phyloP scores from a whole-genome alignment of 2,329 filamentous ascomycete genomes.

The Ramularia endophylla region DNA sequence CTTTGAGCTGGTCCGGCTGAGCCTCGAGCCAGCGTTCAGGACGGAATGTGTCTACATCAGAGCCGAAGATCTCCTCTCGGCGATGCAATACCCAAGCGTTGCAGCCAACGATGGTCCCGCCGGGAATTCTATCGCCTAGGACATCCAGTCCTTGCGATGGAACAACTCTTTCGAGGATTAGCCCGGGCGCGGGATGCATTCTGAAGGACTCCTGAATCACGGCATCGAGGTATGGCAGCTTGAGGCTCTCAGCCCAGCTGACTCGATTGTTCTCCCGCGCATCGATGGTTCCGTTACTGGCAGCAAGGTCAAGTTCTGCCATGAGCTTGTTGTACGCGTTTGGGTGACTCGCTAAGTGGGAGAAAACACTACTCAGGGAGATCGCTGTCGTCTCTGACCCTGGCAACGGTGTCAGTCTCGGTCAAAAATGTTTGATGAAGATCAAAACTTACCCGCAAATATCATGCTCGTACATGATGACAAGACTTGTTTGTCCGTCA shows the following conservation, averaged over 20 bases:
- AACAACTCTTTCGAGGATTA: constrained; percentile 68
- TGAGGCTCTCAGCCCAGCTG: constrained; percentile 63
- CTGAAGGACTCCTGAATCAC: constrained; percentile 74
- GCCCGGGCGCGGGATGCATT: constrained; percentile 65
- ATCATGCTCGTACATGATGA: constrained; percentile 67
- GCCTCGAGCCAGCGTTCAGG: constrained; percentile 62
- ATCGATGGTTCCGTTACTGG: constrained; percentile 43
- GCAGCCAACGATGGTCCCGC: constrained; percentile 68
- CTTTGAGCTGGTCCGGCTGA: constrained; percentile 51
- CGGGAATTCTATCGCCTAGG: constrained; percentile 55
- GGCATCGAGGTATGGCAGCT: constrained; percentile 69
- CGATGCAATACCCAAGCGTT: constrained; percentile 71
- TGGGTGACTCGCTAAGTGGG: constrained; percentile 64
- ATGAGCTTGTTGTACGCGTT: constrained; percentile 50
- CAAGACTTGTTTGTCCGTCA: constrained; percentile 63
- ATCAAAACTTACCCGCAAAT: constrained; percentile 51
- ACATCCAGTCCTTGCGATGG: constrained; percentile 60
- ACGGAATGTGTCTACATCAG: constrained; percentile 58
- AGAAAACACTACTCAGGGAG: constrained; percentile 64
- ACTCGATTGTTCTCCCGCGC: constrained; percentile 51
- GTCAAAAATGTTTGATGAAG: constrained; percentile 34
- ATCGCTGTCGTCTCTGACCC: constrained; percentile 72
- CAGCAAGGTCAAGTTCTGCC: constrained; percentile 57
- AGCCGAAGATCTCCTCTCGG: constrained; percentile 60
- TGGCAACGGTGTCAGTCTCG: too few relatives aligned